Base-by-base conservation (phyloP, 2,329 filamentous ascomycete species). In the Verticillium klebahnii region DNA sequence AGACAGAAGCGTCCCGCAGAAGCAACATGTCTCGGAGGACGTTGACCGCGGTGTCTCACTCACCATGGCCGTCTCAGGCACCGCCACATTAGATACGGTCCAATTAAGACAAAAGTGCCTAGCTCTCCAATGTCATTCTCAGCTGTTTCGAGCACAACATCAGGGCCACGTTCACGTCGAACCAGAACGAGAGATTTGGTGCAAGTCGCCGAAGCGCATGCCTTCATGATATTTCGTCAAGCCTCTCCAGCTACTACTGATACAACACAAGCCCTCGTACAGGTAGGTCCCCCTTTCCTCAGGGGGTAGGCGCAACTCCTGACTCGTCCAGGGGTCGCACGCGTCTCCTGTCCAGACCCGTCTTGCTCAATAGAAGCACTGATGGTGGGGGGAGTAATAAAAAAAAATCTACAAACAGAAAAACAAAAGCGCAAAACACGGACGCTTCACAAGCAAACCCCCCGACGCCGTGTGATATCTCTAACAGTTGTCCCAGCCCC, bases 391-490 rank as follows among this genome's bases (percentile, higher is more conserved):
- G 19, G 29, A 29, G 40, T 50, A 50, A 50, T 50, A 29, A 36
- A 55, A 56, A 56, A 56, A 50, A 57, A 45, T 52, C 17, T 37
- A 62, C 25, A 31, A 50, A n/a, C 57, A 58, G 19, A 57, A 62
- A 58, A 59, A 60, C 57, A 34, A 54, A 59, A 34, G 32, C 31
- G 29, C 40, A 54, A 23, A 37, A 36, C 39, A 52, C 58, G 29
- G 39, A 52, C 58, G 58, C 58, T 59, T 15, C 52, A 40, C 58
- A 54, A 52, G 40, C 58, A 25, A 54, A 32, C 45, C 39, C 58
- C 58, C 45, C 25, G 45, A 59, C 58, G 58, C 58, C 58, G 45
- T 59, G 58, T 52, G 39, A 59, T 59, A 36, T 59, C 58, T 54
- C 58, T 54, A 59, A 59, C 34, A 56, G 17, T 31, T 56, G 52